These are phyloP conservation scores for Cystobasidium pallidum DNA, from an alignment of 1,284 basidiomycete species.

Conservation along the genomic window DNA sequence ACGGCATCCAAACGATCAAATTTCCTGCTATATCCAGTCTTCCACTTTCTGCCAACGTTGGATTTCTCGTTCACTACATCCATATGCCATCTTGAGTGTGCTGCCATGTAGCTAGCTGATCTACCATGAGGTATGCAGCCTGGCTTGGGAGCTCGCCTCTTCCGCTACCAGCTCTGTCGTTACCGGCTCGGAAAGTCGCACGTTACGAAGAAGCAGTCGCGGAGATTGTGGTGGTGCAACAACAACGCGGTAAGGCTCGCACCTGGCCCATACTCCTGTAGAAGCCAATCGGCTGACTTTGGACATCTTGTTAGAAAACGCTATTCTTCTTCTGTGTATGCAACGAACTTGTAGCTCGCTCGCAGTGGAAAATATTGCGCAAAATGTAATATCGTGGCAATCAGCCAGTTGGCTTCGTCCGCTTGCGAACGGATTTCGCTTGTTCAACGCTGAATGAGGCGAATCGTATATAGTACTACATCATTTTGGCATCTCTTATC, in stretches of 20 bases:
- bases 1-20: not conserved
- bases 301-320: no score
- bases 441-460: no score
- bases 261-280: not conserved
- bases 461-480: no score
- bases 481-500: no score
- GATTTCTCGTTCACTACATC: conserved; percentile 99
- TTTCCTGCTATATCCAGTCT: conserved; percentile 59
- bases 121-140: not conserved
- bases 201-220: conserved; percentile 87
- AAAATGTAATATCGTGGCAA: no score
- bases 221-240: conserved; percentile 91
- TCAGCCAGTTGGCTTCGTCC: no score
- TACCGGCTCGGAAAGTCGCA: conserved; percentile 90
- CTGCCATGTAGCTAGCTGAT: not conserved
- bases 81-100: conserved; percentile 97
- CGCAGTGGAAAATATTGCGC: no score
- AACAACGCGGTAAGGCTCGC: conserved; percentile 74
- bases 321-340: conserved; percentile 94
- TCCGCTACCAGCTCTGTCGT: conserved; percentile 72
- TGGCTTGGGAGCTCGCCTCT: conserved; percentile 8
- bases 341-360: conserved; percentile 93
- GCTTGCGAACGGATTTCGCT: no score
- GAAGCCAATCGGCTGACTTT: no score
- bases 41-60: conserved; percentile 94